These are phyloP conservation scores for Agrostemma githago DNA, from an alignment of 148 eudicot genomes.

Conservation along the genomic window DNA sequence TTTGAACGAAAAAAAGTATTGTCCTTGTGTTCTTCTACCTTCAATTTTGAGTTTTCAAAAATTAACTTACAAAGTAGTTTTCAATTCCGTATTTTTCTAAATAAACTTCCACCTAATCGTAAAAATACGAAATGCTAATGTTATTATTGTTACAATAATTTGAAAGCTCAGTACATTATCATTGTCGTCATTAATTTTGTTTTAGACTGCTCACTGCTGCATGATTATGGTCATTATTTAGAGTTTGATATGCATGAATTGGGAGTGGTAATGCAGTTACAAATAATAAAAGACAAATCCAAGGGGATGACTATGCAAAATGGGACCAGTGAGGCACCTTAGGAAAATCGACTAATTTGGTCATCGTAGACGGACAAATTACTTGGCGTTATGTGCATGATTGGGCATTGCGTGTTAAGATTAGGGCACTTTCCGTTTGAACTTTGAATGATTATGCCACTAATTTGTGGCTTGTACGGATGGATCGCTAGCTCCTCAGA, in stretches of 20 bases:
- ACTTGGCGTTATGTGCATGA: background rate
- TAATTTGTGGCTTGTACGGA: background rate
- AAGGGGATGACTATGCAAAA: background rate
- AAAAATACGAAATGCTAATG: too few relatives aligned
- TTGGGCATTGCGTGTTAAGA: background rate
- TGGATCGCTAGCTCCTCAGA: background rate
- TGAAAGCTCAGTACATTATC: too few relatives aligned
- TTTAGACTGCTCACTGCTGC: too few relatives aligned
- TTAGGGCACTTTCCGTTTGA: background rate
- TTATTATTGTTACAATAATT: too few relatives aligned
- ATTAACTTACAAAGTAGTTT: too few relatives aligned
- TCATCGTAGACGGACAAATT: background rate
- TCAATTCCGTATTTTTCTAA: too few relatives aligned
- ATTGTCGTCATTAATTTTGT: too few relatives aligned
- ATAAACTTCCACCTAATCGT: too few relatives aligned
- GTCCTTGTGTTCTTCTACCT: too few relatives aligned
- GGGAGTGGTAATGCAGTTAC: background rate
- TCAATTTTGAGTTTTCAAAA: too few relatives aligned
- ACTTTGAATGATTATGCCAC: background rate
- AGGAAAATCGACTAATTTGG: background rate
- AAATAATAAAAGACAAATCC: background rate
- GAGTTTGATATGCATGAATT: background rate
- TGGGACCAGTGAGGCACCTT: background rate
- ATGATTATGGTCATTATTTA: too few relatives aligned
- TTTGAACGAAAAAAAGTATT: too few relatives aligned